Base-by-base conservation (phyloP, 2,329 filamentous ascomycete genomes). In the Eutypa lata region DNA sequence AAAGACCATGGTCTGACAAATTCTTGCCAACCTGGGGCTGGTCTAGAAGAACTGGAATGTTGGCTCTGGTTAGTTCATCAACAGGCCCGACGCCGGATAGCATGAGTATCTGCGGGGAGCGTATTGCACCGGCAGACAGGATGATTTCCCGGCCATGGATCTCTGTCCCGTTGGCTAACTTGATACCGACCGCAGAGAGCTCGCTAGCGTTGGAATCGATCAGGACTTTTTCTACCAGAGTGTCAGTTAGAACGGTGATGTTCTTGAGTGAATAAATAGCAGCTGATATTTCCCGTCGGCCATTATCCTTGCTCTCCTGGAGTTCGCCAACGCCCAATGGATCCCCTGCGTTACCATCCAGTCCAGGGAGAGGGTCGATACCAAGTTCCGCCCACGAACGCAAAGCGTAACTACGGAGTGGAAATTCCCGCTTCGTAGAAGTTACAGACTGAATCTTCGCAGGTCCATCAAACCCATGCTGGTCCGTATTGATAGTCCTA, bases 321-420 rank as follows among this genome's bases (percentile, higher is more conserved):
- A 59, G 14, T n/a, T 61, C 52, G 16, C 50, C 49, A 22, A 71
- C 64, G 24, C 57, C 56, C 8, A 66, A 52, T 43, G 62, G 35
- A 56, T 65, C n/a, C 13, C 55, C 58, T 47, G 56, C 35, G 31
- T 62, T 60, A 8, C 35, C 53, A 43, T 62, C 58, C 2, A 61
- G 52, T 6, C 22, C 47, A 4, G 52, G 56, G 0, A 58, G 38
- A 3, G 46, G 43, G 6, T 48, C 16, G 16, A 70, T 53, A 7
- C 70, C 71, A 16, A 67, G 22, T 6, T 63, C 60, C 4, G 57
- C 53, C 70, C 70, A 75, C 5, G 68, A 65, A 2, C 55, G n/a
- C n/a, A n/a, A n/a, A 49, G 6, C 60, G 53, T 4, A 69, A 50
- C 0, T 58, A 7, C 65, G 59, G 1, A 74, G 57, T 0, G 70